A percentile compares a stretch with the other conserved stretches of the same genome.
Evolutionary conservation across 2,329 filamentous ascomycete species (phyloP).

Genomic region (Colletotrichum chlorophyti): DNA sequence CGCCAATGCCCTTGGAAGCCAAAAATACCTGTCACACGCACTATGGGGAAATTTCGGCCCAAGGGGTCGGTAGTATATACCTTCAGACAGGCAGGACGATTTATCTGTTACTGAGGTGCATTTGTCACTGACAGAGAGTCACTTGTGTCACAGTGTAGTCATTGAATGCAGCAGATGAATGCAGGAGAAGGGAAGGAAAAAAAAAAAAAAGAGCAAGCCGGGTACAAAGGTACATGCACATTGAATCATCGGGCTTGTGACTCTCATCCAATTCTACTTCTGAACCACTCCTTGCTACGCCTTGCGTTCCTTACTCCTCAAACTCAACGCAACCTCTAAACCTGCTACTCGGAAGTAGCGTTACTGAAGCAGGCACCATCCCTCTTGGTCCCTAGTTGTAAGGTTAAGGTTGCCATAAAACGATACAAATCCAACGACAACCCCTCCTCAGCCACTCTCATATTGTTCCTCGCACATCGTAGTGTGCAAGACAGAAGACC

Average conservation of each 20-base stretch:
- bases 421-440: conserved; percentile 18
- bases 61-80: too few relatives aligned
- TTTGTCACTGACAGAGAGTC: not conserved
- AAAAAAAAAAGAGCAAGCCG: too few relatives aligned
- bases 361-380: conserved; percentile 13
- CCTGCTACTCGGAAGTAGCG: conserved; percentile 13
- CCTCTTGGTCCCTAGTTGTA: not conserved
- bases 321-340: conserved; percentile 16
- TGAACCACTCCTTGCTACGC: conserved; percentile 24
- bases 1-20: conserved; percentile 7
- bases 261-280: conserved; percentile 7
- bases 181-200: too few relatives aligned
- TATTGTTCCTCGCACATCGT: too few relatives aligned
- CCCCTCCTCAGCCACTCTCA: too few relatives aligned
- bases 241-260: too few relatives aligned
- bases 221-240: too few relatives aligned
- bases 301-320: conserved; percentile 18
- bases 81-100: too few relatives aligned
- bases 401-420: conserved; percentile 22
- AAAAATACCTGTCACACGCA: conserved; percentile 28
- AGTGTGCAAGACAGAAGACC: too few relatives aligned
- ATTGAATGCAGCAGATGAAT: too few relatives aligned
- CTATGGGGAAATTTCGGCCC: too few relatives aligned
- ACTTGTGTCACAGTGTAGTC: too few relatives aligned
- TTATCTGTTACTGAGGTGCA: not conserved